Evolutionary conservation across 768 basidiomycete genomes (phyloP).

Genomic region (Hydnum rufescens): DNA sequence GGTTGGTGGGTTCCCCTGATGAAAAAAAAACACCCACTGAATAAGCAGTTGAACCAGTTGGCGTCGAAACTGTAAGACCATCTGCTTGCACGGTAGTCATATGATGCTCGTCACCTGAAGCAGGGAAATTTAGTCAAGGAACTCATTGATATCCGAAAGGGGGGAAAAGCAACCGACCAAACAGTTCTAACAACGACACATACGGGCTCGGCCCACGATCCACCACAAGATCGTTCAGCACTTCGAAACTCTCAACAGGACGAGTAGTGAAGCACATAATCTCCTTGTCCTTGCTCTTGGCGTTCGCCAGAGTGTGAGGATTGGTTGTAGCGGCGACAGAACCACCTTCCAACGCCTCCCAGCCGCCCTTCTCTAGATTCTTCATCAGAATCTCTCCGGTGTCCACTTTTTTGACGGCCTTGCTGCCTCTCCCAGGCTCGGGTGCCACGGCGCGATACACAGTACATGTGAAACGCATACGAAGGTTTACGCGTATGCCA

Average conservation of each 20-base stretch:
- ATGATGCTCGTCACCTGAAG: slow-evolving; percentile 87
- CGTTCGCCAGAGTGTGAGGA: slow-evolving; percentile 22
- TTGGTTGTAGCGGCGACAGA: slow-evolving; percentile 24
- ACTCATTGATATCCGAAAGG: slow-evolving; percentile 4
- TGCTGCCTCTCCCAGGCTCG: slow-evolving; percentile 42
- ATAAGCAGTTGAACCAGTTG: slow-evolving; percentile 96
- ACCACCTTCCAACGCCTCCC: slow-evolving; percentile 89
- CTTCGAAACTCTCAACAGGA: slow-evolving; percentile 92
- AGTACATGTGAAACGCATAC: slow-evolving; percentile 98
- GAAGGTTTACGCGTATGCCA: slow-evolving; percentile 90
- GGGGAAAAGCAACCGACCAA: slow-evolving; percentile 39
- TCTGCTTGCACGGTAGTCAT: slow-evolving; percentile 99
- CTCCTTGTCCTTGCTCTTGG: slow-evolving; percentile 62
- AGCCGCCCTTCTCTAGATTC: slow-evolving; percentile 72
- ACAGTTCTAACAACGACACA: slow-evolving; percentile 86
- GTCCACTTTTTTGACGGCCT: slow-evolving; percentile 80
- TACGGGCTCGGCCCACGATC: slow-evolving; percentile 97
- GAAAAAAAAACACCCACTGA: slow-evolving; percentile 37
- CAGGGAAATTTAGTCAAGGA: background rate
- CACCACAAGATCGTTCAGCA: slow-evolving; percentile 91
- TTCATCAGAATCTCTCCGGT: slow-evolving; percentile 97
- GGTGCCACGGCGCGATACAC: slow-evolving; percentile 80
- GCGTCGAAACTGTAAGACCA: slow-evolving; percentile 83
- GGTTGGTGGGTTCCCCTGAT: no score
- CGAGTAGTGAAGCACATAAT: slow-evolving; percentile 96